Percentiles rank a stretch among this genome's conserved stretches.
Conservation (phyloP, 768 basidiomycete species). For the Suillus occidentalis region DNA sequence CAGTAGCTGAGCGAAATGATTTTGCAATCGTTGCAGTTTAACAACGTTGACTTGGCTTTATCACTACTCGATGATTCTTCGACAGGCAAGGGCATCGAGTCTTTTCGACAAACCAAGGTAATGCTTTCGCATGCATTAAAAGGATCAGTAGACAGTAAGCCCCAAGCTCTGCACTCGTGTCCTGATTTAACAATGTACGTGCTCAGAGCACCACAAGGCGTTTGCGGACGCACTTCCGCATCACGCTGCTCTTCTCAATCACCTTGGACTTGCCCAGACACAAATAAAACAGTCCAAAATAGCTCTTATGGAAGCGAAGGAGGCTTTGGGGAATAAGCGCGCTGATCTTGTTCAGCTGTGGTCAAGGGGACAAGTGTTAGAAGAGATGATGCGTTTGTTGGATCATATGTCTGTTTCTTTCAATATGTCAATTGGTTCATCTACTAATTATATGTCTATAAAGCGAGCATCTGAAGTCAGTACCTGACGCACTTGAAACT, state of each 20-base stretch:
- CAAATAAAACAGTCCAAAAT: slow-evolving; percentile 73
- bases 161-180: slow-evolving; percentile 1
- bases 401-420: slow-evolving; percentile 80
- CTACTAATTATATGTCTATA: slow-evolving; percentile 17
- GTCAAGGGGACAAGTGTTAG: slow-evolving; percentile 84
- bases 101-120: slow-evolving; percentile 74
- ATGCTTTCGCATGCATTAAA: slow-evolving; percentile 79
- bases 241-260: slow-evolving; percentile 74
- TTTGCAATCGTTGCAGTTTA: slow-evolving; percentile 58
- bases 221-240: slow-evolving; percentile 94
- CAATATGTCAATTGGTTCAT: background rate
- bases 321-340: slow-evolving; percentile 75
- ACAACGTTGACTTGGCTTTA: slow-evolving; percentile 90
- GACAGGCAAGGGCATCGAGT: slow-evolving; percentile 69
- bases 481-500: slow-evolving; percentile 90
- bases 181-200: slow-evolving; percentile 5
- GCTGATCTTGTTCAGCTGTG: slow-evolving; percentile 90
- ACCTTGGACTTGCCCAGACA: slow-evolving; percentile 70
- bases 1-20: slow-evolving; percentile 11
- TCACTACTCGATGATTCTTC: slow-evolving; percentile 81
- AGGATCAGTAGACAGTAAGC: slow-evolving; percentile 86
- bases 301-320: slow-evolving; percentile 75
- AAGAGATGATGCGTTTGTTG: slow-evolving; percentile 93
- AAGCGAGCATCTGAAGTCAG: slow-evolving; percentile 86
- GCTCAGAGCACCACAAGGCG: slow-evolving; percentile 85